Base-by-base conservation (phyloP, 495 filamentous ascomycete genomes). In the Tetracladium marchalianum region DNA sequence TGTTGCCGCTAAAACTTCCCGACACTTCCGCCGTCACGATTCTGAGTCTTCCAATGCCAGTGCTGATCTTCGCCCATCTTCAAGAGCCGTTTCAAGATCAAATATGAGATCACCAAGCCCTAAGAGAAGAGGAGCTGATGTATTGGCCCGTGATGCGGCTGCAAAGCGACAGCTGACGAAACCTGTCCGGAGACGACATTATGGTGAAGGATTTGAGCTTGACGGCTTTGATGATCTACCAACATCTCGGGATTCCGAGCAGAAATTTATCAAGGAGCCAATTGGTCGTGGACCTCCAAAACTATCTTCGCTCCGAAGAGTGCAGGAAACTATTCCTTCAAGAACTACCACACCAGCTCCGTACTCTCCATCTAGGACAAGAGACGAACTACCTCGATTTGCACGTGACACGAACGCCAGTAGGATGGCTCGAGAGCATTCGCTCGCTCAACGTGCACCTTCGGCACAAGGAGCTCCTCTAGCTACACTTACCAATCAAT, bases 221-320 rank as follows among this genome's bases (percentile, higher is more conserved):
- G 90, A 96, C 48, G 77, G 75, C 11, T 97, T 98, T 61, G 92
- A 97, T 55, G 92, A 98, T 65, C 67, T 98, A 41, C 93, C 93
- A 11, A 97, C 87, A 1, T 95, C 87, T 22, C 81, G 73, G 4
- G 76, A 82, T 35, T 77, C 79, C 13, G 92, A 98, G 60, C 84
- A 77, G 44, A 83, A 77, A 57, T 98, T 79, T 53, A 68, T 88
- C 42, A 90, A 89, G 61, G 80, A 84, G 54, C 90, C 92, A 5
- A 65, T 82, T 39, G 78, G 72, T 38, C 75, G 77, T 55, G 83
- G 84, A 16, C 78, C 78, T 31, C 85, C 82, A 34, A 77, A 78
- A 50, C 38, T 37, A 24, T 54, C 55, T 1, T 75, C 77, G 35
- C 43, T 65, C 19, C 73, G 78, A 41, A 79, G 67, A 58, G 77